These are phyloP conservation scores for Abrus precatorius DNA, from an alignment of 306 rosid genomes.

Conservation along the genomic window DNA sequence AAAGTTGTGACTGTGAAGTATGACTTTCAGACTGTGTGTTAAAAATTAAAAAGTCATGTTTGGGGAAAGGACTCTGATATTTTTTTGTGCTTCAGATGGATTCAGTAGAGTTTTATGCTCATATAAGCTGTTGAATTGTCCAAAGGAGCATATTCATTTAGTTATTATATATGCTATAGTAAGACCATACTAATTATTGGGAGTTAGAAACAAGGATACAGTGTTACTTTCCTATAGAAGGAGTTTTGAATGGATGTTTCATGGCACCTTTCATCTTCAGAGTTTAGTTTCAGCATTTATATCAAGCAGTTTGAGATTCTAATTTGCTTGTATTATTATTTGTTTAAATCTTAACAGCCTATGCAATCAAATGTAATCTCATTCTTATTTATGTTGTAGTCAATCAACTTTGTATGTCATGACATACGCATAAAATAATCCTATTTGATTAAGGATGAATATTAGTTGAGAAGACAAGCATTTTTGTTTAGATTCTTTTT, in stretches of 20 bases:
- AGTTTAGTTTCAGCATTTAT: constrained; percentile 4
- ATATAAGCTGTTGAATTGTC: constrained; percentile 1
- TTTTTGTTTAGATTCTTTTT: not conserved
- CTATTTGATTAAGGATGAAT: not conserved
- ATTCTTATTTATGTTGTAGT: not conserved
- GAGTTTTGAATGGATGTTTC: constrained; percentile 1
- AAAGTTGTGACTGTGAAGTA: no score
- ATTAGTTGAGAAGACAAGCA: not conserved
- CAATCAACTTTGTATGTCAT: not conserved
- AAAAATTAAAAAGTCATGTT: no score
- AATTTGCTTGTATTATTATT: constrained; percentile 14
- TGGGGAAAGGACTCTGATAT: no score
- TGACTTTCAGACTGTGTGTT: no score
- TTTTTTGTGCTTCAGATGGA: constrained; percentile 5
- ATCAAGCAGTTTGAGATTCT: constrained; percentile 17
- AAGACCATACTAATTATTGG: not conserved
- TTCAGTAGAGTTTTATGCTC: not conserved
- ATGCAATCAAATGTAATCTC: not conserved
- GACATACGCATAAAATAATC: not conserved
- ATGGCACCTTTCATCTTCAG: not conserved
- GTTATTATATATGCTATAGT: constrained; percentile 3
- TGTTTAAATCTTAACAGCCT: not conserved
- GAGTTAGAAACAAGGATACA: constrained; percentile 1
- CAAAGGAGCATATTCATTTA: not conserved
- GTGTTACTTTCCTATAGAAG: not conserved